Evolutionary conservation across 768 basidiomycete species (phyloP).

Genomic region (Russula abietina): DNA sequence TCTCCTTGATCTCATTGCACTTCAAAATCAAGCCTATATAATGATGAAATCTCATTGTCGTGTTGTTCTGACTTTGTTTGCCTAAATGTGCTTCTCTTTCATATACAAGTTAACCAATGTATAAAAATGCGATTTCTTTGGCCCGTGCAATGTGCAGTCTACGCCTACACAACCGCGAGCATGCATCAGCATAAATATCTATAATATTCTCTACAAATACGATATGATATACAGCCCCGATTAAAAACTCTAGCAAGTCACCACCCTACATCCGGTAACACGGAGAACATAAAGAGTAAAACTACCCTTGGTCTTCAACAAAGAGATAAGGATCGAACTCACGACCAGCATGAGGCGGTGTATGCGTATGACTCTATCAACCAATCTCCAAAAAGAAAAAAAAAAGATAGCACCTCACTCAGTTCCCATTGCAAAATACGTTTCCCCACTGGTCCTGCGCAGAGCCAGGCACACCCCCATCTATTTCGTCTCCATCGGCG

Average conservation of each 20-base stretch:
- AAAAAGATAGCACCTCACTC: background rate
- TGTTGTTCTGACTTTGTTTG: background rate
- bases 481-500: slow-evolving; percentile 40
- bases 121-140: background rate
- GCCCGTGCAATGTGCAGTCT: background rate
- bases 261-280: background rate
- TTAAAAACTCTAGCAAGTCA: background rate
- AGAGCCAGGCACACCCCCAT: slow-evolving; percentile 45
- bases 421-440: slow-evolving; percentile 59
- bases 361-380: background rate
- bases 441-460: slow-evolving; percentile 68
- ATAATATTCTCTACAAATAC: background rate
- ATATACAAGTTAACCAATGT: slow-evolving; percentile 5
- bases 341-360: background rate
- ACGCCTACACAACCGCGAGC: background rate
- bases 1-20: slow-evolving; percentile 96
- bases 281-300: background rate
- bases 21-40: slow-evolving; percentile 99
- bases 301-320: background rate
- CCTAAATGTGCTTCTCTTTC: background rate
- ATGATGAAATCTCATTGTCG: slow-evolving; percentile 10
- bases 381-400: background rate
- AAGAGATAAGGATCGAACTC: background rate
- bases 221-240: background rate
- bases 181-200: background rate